Evolutionary conservation across 2,329 filamentous ascomycete genomes (phyloP).

Genomic region (Biscogniauxia sp.): DNA sequence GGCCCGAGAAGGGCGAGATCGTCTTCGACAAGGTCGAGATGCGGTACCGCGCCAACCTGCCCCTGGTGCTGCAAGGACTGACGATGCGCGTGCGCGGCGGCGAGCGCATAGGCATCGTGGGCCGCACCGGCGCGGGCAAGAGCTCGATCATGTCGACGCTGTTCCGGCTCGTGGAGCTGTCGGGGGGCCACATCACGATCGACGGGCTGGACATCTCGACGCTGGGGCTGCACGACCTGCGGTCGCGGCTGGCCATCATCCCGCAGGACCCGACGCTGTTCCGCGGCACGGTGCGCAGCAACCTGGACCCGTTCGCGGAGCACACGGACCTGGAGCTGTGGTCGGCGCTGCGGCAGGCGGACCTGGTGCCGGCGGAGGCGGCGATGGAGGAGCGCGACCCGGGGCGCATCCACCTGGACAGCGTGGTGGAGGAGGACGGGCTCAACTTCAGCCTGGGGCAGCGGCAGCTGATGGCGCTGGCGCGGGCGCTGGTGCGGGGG

Average conservation of each 20-base stretch:
- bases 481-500: slow-evolving; percentile 81
- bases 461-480: slow-evolving; percentile 91
- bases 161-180: slow-evolving; percentile 71
- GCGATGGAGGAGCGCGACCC: slow-evolving; percentile 38
- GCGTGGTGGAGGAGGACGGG: slow-evolving; percentile 85
- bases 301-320: slow-evolving; percentile 78
- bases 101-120: slow-evolving; percentile 78
- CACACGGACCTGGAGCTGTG: slow-evolving; percentile 76
- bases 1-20: slow-evolving; percentile 87
- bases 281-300: slow-evolving; percentile 74
- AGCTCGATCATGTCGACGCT: slow-evolving; percentile 80
- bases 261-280: slow-evolving; percentile 84
- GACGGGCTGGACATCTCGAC: slow-evolving; percentile 69
- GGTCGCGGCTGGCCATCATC: slow-evolving; percentile 76
- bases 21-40: slow-evolving; percentile 73
- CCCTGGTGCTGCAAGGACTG: slow-evolving; percentile 69
- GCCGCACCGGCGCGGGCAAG: slow-evolving; percentile 80
- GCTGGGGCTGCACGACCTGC: slow-evolving; percentile 71
- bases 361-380: slow-evolving; percentile 60
- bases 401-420: slow-evolving; percentile 75
- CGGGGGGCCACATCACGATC: slow-evolving; percentile 60
- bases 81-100: slow-evolving; percentile 71
- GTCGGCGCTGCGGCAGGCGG: slow-evolving; percentile 73
- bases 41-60: slow-evolving; percentile 71
- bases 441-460: slow-evolving; percentile 95